Conservation (phyloP, 306 rosid species). For the Prunus kanzakura region DNA sequence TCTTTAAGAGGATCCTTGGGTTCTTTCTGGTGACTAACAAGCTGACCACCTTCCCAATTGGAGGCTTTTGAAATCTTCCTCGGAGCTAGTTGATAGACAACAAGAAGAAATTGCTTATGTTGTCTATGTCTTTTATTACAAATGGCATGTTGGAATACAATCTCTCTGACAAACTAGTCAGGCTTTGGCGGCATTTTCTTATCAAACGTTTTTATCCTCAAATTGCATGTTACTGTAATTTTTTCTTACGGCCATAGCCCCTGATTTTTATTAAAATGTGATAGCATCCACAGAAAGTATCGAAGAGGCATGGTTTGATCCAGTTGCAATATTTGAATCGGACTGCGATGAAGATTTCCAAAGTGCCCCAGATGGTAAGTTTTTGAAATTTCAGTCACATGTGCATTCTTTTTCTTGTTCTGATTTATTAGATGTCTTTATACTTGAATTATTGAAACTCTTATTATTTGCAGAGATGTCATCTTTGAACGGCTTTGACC, state of each 20-base stretch:
- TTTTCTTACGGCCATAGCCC: neutral
- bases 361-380: slow-evolving; percentile 81
- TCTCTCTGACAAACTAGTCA: neutral
- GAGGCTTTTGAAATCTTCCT: neutral
- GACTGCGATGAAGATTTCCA: slow-evolving; percentile 90
- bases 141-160: neutral
- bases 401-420: slow-evolving; percentile 1
- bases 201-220: slow-evolving; percentile 2
- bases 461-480: slow-evolving; percentile 49
- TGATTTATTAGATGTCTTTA: neutral
- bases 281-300: slow-evolving; percentile 42
- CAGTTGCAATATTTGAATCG: slow-evolving; percentile 63
- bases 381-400: slow-evolving; percentile 1
- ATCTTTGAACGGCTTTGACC: slow-evolving; percentile 57
- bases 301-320: slow-evolving; percentile 88
- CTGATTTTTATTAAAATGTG: slow-evolving; percentile 15
- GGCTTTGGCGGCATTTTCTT: neutral
- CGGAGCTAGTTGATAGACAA: no score
- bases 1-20: neutral
- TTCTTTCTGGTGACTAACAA: neutral
- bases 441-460: neutral
- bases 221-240: neutral
- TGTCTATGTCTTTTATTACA: neutral
- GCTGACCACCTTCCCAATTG: neutral
- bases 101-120: neutral